Evolutionary conservation across 768 basidiomycete species (phyloP).

Genomic region (Lentinula sp.): DNA sequence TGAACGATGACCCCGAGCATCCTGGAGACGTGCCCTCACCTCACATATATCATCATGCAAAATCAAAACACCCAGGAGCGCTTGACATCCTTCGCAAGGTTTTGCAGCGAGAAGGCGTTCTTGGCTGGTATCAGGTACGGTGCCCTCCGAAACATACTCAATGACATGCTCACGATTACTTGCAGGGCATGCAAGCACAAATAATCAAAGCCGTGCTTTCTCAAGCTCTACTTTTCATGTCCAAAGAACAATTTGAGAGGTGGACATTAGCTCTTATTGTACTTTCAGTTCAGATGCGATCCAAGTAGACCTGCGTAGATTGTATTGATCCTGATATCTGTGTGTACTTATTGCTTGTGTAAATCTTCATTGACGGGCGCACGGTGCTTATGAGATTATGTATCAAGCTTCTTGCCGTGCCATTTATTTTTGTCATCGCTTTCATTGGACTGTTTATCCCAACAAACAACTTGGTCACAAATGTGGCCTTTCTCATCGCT

Average conservation of each 20-base stretch:
- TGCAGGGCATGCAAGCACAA: constrained; percentile 92
- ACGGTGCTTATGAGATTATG: too few species aligned
- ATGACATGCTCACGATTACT: background rate
- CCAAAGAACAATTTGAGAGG: constrained; percentile 94
- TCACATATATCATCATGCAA: constrained; percentile 31
- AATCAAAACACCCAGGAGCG: constrained; percentile 61
- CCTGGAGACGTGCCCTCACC: constrained; percentile 24
- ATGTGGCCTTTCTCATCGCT: background rate
- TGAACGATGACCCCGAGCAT: constrained; percentile 39
- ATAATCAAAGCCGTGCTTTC: constrained; percentile 93
- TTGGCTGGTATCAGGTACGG: constrained; percentile 94
- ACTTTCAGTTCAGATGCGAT: constrained; percentile 32
- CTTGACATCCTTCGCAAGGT: constrained; percentile 69
- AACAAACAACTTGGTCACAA: background rate
- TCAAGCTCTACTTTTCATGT: constrained; percentile 93
- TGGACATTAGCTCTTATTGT: constrained; percentile 75
- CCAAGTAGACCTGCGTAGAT: background rate
- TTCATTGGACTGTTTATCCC: background rate
- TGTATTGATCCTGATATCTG: background rate
- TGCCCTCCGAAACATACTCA: background rate
- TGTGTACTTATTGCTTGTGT: too few species aligned
- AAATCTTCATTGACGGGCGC: too few species aligned
- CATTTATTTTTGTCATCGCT: too few species aligned
- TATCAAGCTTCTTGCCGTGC: too few species aligned
- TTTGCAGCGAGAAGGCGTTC: constrained; percentile 68